Conservation (phyloP, 2,329 filamentous ascomycete species). For the Zasmidium cellare region DNA sequence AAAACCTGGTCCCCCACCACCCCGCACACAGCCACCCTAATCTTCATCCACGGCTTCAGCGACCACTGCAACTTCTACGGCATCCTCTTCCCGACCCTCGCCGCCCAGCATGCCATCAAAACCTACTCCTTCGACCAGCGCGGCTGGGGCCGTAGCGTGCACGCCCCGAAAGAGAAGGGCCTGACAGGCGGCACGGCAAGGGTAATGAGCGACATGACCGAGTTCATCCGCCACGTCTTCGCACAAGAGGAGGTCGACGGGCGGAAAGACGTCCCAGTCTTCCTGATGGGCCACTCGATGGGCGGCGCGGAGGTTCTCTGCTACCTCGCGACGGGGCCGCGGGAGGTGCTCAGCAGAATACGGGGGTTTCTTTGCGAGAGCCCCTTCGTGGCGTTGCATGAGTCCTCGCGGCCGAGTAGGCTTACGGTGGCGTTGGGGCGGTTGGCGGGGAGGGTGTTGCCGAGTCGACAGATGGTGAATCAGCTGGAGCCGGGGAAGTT, state of each 20-base stretch:
- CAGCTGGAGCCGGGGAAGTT: slow-evolving; percentile 65
- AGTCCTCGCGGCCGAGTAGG: slow-evolving; percentile 61
- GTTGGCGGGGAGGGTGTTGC: slow-evolving; percentile 67
- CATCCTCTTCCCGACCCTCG: slow-evolving; percentile 70
- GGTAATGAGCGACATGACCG: slow-evolving; percentile 76
- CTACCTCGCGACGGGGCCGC: slow-evolving; percentile 50
- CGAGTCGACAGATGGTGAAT: slow-evolving; percentile 65
- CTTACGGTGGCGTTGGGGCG: slow-evolving; percentile 67
- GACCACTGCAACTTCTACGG: slow-evolving; percentile 79
- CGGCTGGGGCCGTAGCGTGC: slow-evolving; percentile 80
- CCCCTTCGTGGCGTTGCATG: slow-evolving; percentile 76
- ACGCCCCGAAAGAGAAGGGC: slow-evolving; percentile 62
- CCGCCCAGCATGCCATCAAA: slow-evolving; percentile 70
- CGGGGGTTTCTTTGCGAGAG: slow-evolving; percentile 73
- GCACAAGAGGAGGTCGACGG: slow-evolving; percentile 10
- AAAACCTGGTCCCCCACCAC: slow-evolving; percentile 56
- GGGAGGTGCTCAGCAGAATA: slow-evolving; percentile 59
- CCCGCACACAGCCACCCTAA: slow-evolving; percentile 70
- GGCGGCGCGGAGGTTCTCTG: slow-evolving; percentile 77
- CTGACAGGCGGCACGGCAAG: slow-evolving; percentile 68
- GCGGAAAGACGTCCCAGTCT: slow-evolving; percentile 58
- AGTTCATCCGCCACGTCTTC: slow-evolving; percentile 60
- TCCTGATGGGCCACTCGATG: slow-evolving; percentile 90
- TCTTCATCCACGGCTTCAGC: slow-evolving; percentile 87
- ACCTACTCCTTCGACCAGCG: slow-evolving; percentile 79